phyloP scores from a whole-genome alignment of 2,329 filamentous ascomycete species.

The Alternaria gansuensis region DNA sequence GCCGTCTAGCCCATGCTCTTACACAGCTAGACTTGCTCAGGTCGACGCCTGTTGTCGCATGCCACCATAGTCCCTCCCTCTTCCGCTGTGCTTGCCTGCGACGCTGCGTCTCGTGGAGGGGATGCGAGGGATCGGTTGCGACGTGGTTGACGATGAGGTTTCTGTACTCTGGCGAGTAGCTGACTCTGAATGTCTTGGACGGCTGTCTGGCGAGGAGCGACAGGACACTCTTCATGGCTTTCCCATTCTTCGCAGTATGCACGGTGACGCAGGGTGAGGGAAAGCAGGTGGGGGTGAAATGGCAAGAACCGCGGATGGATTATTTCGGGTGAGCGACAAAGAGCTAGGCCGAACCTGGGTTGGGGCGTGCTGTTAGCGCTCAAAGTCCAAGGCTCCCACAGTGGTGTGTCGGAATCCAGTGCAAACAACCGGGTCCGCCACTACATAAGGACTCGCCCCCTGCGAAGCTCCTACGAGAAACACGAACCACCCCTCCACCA shows the following conservation, averaged over 20 bases:
- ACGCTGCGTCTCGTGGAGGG: conserved; percentile 34
- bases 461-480: conserved; percentile 9
- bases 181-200: conserved; percentile 34
- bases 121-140: conserved; percentile 36
- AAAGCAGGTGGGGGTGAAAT: background rate
- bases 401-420: conserved; percentile 25
- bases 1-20: conserved; percentile 43
- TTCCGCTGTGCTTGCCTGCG: conserved; percentile 32
- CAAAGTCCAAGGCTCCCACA: conserved; percentile 28
- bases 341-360: conserved; percentile 14
- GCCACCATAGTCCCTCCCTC: conserved; percentile 47
- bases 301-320: background rate
- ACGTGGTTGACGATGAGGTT: conserved; percentile 37
- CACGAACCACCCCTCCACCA: conserved; percentile 13
- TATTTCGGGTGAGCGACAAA: conserved; percentile 11
- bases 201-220: conserved; percentile 26
- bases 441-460: conserved; percentile 25
- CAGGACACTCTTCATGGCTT: conserved; percentile 30
- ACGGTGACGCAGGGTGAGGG: conserved; percentile 15
- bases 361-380: conserved; percentile 19
- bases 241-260: conserved; percentile 7
- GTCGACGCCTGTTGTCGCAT: conserved; percentile 34
- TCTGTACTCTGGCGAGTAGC: conserved; percentile 36
- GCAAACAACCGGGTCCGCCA: conserved; percentile 27
- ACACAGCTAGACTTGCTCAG: conserved; percentile 46